These are phyloP conservation scores for Elymus sibiricus DNA, from an alignment of 176 grass and related monocot species.

Conservation along the genomic window DNA sequence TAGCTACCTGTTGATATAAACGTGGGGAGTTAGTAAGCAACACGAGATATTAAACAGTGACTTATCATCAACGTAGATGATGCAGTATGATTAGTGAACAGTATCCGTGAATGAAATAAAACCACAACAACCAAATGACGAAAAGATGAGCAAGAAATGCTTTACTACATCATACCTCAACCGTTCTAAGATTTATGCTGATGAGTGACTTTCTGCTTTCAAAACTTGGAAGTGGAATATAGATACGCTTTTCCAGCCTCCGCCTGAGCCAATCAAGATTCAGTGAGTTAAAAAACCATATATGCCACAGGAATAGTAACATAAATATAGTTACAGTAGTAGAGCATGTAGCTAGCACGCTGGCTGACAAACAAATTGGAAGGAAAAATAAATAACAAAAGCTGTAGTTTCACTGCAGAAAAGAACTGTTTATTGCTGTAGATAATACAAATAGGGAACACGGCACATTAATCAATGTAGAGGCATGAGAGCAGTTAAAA, in stretches of 20 bases:
- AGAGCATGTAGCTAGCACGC: constrained; percentile 1
- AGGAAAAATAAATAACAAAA: constrained; percentile 17
- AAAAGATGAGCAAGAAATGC: background rate
- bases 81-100: background rate
- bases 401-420: background rate
- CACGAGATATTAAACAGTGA: background rate
- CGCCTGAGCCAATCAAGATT: constrained; percentile 58
- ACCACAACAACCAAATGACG: background rate
- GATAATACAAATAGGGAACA: background rate
- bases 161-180: constrained; percentile 57
- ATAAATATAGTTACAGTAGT: background rate
- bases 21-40: background rate
- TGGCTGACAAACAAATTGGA: constrained; percentile 11
- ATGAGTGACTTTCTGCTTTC: constrained; percentile 98
- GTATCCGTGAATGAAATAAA: background rate
- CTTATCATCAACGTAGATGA: background rate
- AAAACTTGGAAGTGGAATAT: constrained; percentile 95
- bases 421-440: background rate
- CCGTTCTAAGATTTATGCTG: constrained; percentile 95
- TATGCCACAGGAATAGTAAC: background rate
- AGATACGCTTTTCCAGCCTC: constrained; percentile 96
- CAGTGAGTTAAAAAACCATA: constrained; percentile 12
- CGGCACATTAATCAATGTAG: background rate
- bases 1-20: constrained; percentile 51
- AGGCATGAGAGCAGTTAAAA: constrained; percentile 5